Conservation (phyloP, 2,329 filamentous ascomycete species). For the Graphilbum sp. region DNA sequence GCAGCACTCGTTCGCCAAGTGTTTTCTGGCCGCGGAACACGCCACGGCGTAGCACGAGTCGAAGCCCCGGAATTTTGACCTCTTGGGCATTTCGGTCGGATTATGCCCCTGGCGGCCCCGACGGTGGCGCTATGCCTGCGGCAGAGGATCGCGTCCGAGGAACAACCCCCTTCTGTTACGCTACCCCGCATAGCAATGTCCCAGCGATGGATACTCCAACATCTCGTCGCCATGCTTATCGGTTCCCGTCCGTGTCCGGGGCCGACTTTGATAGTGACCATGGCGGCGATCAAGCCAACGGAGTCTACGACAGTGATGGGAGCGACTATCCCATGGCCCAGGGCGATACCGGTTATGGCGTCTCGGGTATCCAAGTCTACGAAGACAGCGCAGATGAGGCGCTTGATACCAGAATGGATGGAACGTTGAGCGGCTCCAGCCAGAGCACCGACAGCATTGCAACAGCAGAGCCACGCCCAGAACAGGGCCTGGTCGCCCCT, state of each 20-base stretch:
- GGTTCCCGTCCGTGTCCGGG: not conserved
- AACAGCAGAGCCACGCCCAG: not conserved
- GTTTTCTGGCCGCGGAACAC: constrained; percentile 29
- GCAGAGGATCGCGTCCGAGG: constrained; percentile 21
- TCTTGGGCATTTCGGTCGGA: not conserved
- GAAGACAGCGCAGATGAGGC: constrained; percentile 12
- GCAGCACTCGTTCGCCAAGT: constrained; percentile 40
- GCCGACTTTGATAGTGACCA: constrained; percentile 8
- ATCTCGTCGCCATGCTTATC: constrained; percentile 1
- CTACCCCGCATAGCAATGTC: constrained; percentile 55
- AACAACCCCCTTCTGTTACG: constrained; percentile 52
- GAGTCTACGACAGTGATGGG: constrained; percentile 11
- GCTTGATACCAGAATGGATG: constrained; percentile 9
- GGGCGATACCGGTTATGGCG: constrained; percentile 18
- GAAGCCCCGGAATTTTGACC: constrained; percentile 16
- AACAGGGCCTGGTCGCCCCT: constrained; percentile 17
- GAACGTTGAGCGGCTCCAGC: constrained; percentile 13
- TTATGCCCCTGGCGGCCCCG: constrained; percentile 17
- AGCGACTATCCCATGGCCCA: constrained; percentile 14
- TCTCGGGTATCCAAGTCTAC: constrained; percentile 14
- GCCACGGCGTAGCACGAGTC: constrained; percentile 32
- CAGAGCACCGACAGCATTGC: constrained; percentile 28
- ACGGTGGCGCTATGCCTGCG: constrained; percentile 1
- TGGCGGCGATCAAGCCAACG: constrained; percentile 13
- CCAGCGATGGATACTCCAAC: constrained; percentile 24